Evolutionary conservation across 2,329 filamentous ascomycete genomes (phyloP).

Genomic region (Pseudocercospora cruenta): DNA sequence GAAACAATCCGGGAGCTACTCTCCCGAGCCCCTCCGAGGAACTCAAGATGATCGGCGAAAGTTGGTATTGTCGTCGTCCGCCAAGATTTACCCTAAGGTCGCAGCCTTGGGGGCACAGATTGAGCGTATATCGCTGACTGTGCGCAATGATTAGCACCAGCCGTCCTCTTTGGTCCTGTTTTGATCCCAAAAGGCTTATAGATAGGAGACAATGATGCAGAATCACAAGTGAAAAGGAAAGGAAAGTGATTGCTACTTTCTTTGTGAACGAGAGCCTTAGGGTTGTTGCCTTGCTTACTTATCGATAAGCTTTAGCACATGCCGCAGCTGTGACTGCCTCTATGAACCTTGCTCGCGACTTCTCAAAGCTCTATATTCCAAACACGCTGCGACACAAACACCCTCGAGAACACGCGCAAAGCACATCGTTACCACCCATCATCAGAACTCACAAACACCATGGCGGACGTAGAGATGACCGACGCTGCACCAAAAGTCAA

Average conservation of each 20-base stretch:
- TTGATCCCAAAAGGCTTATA: too few relatives aligned
- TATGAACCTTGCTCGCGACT: background rate
- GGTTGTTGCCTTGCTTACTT: conserved; percentile 10
- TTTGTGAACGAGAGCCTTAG: background rate
- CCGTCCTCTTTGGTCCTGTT: too few relatives aligned
- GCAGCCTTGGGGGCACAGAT: too few relatives aligned
- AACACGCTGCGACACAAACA: background rate
- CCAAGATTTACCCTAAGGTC: too few relatives aligned
- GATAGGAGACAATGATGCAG: too few relatives aligned
- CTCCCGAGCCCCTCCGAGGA: too few relatives aligned
- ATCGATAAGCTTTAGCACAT: conserved; percentile 9
- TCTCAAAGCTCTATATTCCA: background rate
- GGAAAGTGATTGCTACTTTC: background rate
- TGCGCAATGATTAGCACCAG: too few relatives aligned
- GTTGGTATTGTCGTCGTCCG: too few relatives aligned
- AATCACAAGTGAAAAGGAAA: background rate
- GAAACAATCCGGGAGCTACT: too few relatives aligned
- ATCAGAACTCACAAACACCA: conserved; percentile 44
- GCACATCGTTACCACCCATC: conserved; percentile 9
- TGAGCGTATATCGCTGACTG: too few relatives aligned
- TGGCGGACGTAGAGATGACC: conserved; percentile 97
- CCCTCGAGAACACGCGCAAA: background rate
- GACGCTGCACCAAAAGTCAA: conserved; percentile 69
- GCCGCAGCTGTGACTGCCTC: background rate
- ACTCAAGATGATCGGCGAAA: too few relatives aligned